Base-by-base conservation (phyloP, 306 rosid genomes). In the Chamaecrista fasciculata region DNA sequence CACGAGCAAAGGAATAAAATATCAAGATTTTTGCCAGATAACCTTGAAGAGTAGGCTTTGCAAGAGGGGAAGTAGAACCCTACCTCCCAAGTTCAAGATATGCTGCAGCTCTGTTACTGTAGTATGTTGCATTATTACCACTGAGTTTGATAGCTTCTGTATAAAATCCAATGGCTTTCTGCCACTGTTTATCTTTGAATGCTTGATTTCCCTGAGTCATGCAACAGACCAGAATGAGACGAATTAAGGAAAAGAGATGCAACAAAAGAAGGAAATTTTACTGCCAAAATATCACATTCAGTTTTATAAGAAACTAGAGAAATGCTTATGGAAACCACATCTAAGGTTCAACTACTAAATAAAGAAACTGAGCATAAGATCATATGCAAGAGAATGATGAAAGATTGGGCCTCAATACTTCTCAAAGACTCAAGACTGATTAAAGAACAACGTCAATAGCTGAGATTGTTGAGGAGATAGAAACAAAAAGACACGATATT, bases 81-180 rank as follows among this genome's bases (percentile, higher is more conserved):
- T 88, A 95, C 97, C 96, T 88, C 68, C 89, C 88, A 55, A 83
- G 77, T 76, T 87, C 99, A 60, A 95, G 85, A 83, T 84, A 86
- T 37, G 95, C 99, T 55, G 90, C 91, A 66, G 99, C 99, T 76
- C 99, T 81, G 82, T 95, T 95, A 64, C 90, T 89, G 77, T 89
- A 89, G 85, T 91, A 95, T 8, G 97, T 95, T 62, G 99, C 90
- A 65, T 78, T 95, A 51, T 81, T 55, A 56, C 92, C 81, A 51
- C 53, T 74, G 47, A 91, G 97, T 83, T 91, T 95, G 78, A 95
- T 95, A 66, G 99, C 99, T 67, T 95, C 96, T 2, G 96, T 74
- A 72, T 95, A 95, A 53, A 78, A 91, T 47, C 88, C 86, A 71
- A 91, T 79, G 76, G 99, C 99, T 74, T 82, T 95, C 65, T 89